Percentiles rank a stretch among this genome's conserved stretches.
Evolutionary conservation across 2,329 filamentous ascomycete genomes (phyloP).

Genomic region (Fusarium sp.): DNA sequence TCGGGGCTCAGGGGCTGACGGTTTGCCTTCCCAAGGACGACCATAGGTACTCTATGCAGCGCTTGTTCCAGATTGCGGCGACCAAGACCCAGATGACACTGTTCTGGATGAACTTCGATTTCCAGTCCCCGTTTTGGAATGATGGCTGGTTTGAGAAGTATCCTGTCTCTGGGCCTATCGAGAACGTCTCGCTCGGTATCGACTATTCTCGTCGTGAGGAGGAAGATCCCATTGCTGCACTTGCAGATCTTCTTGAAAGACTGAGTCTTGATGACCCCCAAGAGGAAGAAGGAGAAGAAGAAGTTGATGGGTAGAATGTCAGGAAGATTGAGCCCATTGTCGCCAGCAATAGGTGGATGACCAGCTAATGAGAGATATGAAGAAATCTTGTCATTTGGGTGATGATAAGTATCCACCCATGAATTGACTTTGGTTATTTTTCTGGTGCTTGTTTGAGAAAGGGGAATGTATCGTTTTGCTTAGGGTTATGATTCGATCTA

Average conservation of each 20-base stretch:
- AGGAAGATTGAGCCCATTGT: too few relatives aligned
- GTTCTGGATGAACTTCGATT: fast-evolving
- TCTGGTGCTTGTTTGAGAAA: too few relatives aligned
- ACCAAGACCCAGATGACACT: fast-evolving
- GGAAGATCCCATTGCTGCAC: neutral
- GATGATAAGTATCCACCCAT: too few relatives aligned
- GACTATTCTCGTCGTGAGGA: neutral
- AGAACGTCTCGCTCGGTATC: neutral
- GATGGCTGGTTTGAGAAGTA: constrained; percentile 15
- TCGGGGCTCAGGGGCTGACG: neutral
- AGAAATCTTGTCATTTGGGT: too few relatives aligned
- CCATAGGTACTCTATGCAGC: neutral
- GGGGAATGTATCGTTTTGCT: neutral
- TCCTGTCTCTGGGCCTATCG: neutral
- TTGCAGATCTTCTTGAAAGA: neutral
- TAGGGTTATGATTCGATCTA: neutral
- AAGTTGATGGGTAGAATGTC: neutral
- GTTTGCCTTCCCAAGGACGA: neutral
- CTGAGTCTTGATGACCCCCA: neutral
- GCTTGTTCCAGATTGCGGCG: neutral
- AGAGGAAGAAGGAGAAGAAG: neutral
- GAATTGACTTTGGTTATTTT: too few relatives aligned
- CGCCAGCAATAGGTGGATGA: too few relatives aligned
- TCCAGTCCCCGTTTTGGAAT: neutral
- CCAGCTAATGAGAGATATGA: too few relatives aligned